Base-by-base conservation (phyloP, 163 green algal species). In the Chloromonas sp. region DNA sequence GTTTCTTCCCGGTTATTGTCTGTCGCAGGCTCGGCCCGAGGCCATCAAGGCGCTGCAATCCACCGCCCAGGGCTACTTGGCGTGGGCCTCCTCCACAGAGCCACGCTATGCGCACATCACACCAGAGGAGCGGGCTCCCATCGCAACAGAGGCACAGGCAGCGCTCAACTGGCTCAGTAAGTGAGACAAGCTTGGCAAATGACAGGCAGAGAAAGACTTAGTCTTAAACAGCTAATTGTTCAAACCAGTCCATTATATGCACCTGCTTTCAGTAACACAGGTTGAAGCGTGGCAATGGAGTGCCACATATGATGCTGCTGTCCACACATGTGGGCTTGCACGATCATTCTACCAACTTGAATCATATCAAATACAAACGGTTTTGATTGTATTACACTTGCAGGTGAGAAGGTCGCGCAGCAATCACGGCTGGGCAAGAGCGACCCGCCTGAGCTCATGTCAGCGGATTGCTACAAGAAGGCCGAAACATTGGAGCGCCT, bases 111-210 rank as follows among this genome's bases (percentile, higher is more conserved):
- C 91, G 0, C 97, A 99, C 92, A 96, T 99, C 71, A 87, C 89
- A 36, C 82, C 87, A 1, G 89, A 87, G 79, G 92, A 98, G 70
- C 92, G 92, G 36, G 89, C 91, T 57, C 93, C 93, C 71, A 93
- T 99, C 80, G 62, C 88, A 14, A 91, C 92, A 74, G 97, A 99
- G 92, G 94, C 90, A n/a, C 83, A 93, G 13, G 97, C 96, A 89
- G 96, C 95, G 70, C 85, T 97, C 84, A 84, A 74, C 0, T 99
- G 97, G 97, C 79, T 91, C 57, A 60, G 85, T 89, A 76, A 84
- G 87, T 88, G 58, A 3, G 0, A 2, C 1, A 1, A 0, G 1
- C 66, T 74, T 74, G 66, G 66, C 5, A 74, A 74, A 74, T 3
- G 66, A 74, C 5, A 74, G 66, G 66, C 8, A 8, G 66, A 8